These are phyloP conservation scores for Exophiala sp. DNA, from an alignment of 2,329 filamentous ascomycete genomes.

Conservation along the genomic window DNA sequence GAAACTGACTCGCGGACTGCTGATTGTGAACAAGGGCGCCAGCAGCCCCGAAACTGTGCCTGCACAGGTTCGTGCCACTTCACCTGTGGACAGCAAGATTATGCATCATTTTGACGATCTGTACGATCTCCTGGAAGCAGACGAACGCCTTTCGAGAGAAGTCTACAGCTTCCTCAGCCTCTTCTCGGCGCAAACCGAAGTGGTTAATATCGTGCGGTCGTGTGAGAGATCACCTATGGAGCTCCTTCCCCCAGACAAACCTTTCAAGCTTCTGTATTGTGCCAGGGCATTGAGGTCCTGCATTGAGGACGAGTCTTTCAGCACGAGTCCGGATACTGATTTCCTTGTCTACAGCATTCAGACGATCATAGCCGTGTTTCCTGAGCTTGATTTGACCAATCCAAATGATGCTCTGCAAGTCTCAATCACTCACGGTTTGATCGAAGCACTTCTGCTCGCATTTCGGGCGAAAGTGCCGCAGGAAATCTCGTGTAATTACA, in stretches of 20 bases:
- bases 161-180: constrained; percentile 65
- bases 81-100: constrained; percentile 69
- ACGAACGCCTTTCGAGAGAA: constrained; percentile 62
- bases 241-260: constrained; percentile 62
- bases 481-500: constrained; percentile 30
- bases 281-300: constrained; percentile 61
- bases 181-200: constrained; percentile 61
- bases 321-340: constrained; percentile 34
- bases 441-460: constrained; percentile 53
- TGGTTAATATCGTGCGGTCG: constrained; percentile 55
- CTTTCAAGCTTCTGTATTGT: constrained; percentile 69
- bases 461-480: constrained; percentile 46
- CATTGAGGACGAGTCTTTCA: constrained; percentile 45
- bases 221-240: constrained; percentile 50
- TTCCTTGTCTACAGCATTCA: constrained; percentile 44
- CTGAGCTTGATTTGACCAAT: constrained; percentile 50
- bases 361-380: constrained; percentile 56
- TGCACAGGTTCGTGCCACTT: constrained; percentile 38
- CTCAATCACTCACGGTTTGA: constrained; percentile 49
- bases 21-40: constrained; percentile 22
- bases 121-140: constrained; percentile 71
- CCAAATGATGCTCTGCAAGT: constrained; percentile 44
- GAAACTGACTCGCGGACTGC: constrained; percentile 42
- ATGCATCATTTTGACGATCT: constrained; percentile 76
- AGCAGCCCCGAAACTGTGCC: constrained; percentile 26